phyloP scores from a whole-genome alignment of 768 basidiomycete species.

The Gyrodon lividus region DNA sequence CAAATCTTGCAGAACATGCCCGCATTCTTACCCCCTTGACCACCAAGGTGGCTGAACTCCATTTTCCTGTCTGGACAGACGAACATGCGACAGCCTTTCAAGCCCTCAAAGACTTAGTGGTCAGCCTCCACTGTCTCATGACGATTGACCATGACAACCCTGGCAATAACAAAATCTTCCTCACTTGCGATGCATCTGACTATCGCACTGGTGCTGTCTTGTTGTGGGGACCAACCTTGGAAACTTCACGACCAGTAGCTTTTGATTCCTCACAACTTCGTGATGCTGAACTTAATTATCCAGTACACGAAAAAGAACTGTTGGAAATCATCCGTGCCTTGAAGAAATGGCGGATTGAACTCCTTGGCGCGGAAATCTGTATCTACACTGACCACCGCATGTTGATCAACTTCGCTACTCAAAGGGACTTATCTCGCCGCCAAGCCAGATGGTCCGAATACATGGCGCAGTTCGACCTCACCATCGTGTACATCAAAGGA shows the following conservation, averaged over 20 bases:
- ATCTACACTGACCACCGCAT: slow-evolving; percentile 34
- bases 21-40: slow-evolving; percentile 8
- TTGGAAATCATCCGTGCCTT: slow-evolving; percentile 31
- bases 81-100: slow-evolving; percentile 17
- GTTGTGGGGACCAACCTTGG: slow-evolving; percentile 1
- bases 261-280: slow-evolving; percentile 22
- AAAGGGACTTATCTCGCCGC: neutral
- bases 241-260: slow-evolving; percentile 22
- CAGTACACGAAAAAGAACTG: slow-evolving; percentile 31
- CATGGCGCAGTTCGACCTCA: slow-evolving; percentile 35
- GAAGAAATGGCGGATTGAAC: slow-evolving; percentile 29
- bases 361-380: neutral
- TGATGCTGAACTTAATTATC: slow-evolving; percentile 29
- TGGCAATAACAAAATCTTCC: slow-evolving; percentile 6
- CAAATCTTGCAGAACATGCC: slow-evolving; percentile 11
- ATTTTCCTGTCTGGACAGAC: slow-evolving; percentile 28
- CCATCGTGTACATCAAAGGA: slow-evolving; percentile 21
- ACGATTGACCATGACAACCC: slow-evolving; percentile 31
- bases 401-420: slow-evolving; percentile 3
- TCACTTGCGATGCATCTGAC: slow-evolving; percentile 9
- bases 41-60: slow-evolving; percentile 21
- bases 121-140: slow-evolving; percentile 26
- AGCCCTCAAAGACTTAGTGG: slow-evolving; percentile 24
- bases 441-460: slow-evolving; percentile 42
- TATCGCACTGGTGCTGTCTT: slow-evolving; percentile 1